A percentile compares a stretch with the other conserved stretches of the same genome.
Evolutionary conservation across 176 grass and related monocot species (phyloP).

Genomic region (Alopecurus myosuroides): DNA sequence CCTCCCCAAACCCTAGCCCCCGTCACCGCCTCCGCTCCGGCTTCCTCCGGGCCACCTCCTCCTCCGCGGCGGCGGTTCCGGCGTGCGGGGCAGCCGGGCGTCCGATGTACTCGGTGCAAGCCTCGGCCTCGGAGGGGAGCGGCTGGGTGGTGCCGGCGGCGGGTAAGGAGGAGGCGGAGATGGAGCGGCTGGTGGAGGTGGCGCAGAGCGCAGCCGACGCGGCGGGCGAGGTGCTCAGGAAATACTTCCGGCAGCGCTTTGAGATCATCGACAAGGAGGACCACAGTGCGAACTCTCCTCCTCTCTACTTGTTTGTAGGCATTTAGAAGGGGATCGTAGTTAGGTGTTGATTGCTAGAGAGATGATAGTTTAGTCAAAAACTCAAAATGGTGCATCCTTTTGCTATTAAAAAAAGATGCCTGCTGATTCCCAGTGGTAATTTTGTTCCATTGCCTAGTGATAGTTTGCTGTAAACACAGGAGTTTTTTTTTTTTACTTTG

Average conservation of each 20-base stretch:
- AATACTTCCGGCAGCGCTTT: constrained; percentile 75
- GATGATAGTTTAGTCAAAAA: neutral
- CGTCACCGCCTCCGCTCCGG: neutral
- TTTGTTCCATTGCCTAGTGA: neutral
- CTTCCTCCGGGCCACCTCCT: neutral
- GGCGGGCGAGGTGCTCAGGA: constrained; percentile 61
- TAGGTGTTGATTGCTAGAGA: neutral
- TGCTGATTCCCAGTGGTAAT: neutral
- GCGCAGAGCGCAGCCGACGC: constrained; percentile 60
- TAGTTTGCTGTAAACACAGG: neutral
- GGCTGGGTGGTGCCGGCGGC: neutral
- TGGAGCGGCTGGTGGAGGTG: constrained; percentile 59
- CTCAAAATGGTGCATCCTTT: neutral
- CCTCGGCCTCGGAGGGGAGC: neutral
- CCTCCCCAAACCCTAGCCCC: constrained; percentile 10
- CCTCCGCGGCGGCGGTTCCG: neutral
- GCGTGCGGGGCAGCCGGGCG: neutral
- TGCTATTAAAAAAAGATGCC: neutral
- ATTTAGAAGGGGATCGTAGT: neutral
- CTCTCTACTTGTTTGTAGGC: neutral
- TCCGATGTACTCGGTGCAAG: constrained; percentile 18
- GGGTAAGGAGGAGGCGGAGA: neutral
- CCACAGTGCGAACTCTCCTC: constrained; percentile 43
- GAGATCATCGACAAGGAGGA: constrained; percentile 90
- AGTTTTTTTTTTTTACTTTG: neutral